Percentiles rank a stretch among this genome's conserved stretches.
These are phyloP conservation scores for Asterophora parasitica DNA, from an alignment of 768 basidiomycete species.

Conservation along the genomic window DNA sequence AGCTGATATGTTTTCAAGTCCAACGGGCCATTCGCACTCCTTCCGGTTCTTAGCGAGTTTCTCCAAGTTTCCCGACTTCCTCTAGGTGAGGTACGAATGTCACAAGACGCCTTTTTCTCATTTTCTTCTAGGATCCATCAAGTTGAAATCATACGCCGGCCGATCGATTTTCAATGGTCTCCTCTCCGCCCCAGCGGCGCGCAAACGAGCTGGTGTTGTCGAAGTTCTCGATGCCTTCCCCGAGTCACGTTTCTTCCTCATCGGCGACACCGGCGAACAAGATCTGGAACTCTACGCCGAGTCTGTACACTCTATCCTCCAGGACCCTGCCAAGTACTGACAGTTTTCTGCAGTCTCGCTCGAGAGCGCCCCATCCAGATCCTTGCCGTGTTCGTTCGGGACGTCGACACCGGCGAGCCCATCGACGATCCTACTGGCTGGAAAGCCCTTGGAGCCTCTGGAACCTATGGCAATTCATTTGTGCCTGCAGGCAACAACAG, in stretches of 20 bases:
- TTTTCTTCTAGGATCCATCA: conserved; percentile 55
- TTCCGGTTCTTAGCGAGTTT: conserved; percentile 76
- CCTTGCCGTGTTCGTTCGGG: conserved; percentile 77
- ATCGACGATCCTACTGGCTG: conserved; percentile 65
- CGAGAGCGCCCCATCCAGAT: conserved; percentile 64
- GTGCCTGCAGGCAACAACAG: not conserved
- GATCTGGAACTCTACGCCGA: conserved; percentile 88
- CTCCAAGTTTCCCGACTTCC: conserved; percentile 67
- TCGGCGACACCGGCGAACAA: conserved; percentile 94
- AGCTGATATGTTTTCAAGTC: conserved; percentile 35
- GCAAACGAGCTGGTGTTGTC: conserved; percentile 79
- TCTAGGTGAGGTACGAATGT: conserved; percentile 34
- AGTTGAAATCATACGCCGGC: conserved; percentile 81
- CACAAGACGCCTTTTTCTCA: not conserved
- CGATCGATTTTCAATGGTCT: conserved; percentile 81
- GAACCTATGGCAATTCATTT: conserved; percentile 13
- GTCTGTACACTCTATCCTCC: conserved; percentile 25
- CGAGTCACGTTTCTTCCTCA: conserved; percentile 69
- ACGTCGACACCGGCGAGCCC: conserved; percentile 46
- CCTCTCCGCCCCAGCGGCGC: conserved; percentile 72
- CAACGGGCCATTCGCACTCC: conserved; percentile 82
- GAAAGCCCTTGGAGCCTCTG: conserved; percentile 28
- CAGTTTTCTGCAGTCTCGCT: conserved; percentile 44
- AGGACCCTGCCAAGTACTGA: not conserved
- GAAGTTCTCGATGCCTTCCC: conserved; percentile 75